Percentiles rank a stretch among this genome's conserved stretches.
Conservation (phyloP, 805 yeast genomes). For the Suhomyces emberorum region DNA sequence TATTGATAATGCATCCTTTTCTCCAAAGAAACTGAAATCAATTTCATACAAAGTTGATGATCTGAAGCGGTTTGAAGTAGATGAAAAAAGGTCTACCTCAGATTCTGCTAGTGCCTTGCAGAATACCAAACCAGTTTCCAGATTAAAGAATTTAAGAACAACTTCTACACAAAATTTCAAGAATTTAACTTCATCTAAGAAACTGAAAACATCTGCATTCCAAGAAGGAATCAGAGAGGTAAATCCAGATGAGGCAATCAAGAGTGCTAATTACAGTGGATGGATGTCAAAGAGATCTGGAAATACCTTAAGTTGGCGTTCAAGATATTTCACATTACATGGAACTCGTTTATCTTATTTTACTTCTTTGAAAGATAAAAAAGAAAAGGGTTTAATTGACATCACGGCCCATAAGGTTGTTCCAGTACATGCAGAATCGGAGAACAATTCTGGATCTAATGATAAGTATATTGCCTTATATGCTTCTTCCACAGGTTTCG, state of each 20-base stretch:
- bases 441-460: slow-evolving; percentile 55
- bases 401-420: slow-evolving; percentile 91
- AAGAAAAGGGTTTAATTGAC: slow-evolving; percentile 91
- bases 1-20: slow-evolving; percentile 29
- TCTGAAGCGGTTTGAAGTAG: slow-evolving; percentile 37
- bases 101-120: slow-evolving; percentile 30
- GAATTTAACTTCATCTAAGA: slow-evolving; percentile 44
- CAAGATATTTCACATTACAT: slow-evolving; percentile 79
- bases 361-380: slow-evolving; percentile 68
- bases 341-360: slow-evolving; percentile 92
- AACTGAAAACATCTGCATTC: slow-evolving; percentile 73
- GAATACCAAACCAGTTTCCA: slow-evolving; percentile 24
- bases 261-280: slow-evolving; percentile 75
- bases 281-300: slow-evolving; percentile 94
- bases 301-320: slow-evolving; percentile 83
- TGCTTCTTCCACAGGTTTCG: slow-evolving; percentile 92
- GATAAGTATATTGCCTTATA: slow-evolving; percentile 82
- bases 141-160: slow-evolving; percentile 51
- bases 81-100: slow-evolving; percentile 27
- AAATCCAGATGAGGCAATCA: slow-evolving; percentile 74
- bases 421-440: slow-evolving; percentile 49
- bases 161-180: slow-evolving; percentile 51
- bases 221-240: slow-evolving; percentile 82
- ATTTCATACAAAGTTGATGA: slow-evolving; percentile 14
- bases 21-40: slow-evolving; percentile 35